These are phyloP conservation scores for Aspergillus biplanus DNA, from an alignment of 495 filamentous ascomycete species.

Conservation along the genomic window DNA sequence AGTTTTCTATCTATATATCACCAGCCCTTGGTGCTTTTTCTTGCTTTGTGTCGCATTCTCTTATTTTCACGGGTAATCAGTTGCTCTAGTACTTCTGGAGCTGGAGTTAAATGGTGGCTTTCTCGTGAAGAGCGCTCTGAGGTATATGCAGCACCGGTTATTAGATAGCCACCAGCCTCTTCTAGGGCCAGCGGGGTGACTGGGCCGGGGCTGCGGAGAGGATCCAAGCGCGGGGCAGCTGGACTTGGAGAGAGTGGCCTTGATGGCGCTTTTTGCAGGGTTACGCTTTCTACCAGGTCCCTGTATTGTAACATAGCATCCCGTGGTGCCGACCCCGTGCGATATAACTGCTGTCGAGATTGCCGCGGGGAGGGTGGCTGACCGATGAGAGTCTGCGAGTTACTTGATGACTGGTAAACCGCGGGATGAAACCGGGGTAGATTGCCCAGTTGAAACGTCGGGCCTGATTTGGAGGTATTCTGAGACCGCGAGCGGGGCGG, in stretches of 20 bases:
- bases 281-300: constrained; percentile 38
- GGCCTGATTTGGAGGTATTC: constrained; percentile 35
- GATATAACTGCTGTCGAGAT: constrained; percentile 38
- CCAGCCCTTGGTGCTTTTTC: constrained; percentile 39
- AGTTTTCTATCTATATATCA: constrained; percentile 23
- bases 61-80: constrained; percentile 47
- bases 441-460: constrained; percentile 45
- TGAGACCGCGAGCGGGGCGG: constrained; percentile 33
- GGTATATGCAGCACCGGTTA: constrained; percentile 37
- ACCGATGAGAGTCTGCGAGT: constrained; percentile 22
- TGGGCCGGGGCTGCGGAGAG: constrained; percentile 74
- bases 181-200: constrained; percentile 79
- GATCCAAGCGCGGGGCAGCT: constrained; percentile 66
- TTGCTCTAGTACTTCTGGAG: constrained; percentile 42
- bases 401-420: constrained; percentile 43
- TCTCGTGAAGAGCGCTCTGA: constrained; percentile 31
- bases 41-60: constrained; percentile 37
- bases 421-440: constrained; percentile 55
- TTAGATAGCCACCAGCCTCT: constrained; percentile 56
- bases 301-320: constrained; percentile 46
- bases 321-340: constrained; percentile 38
- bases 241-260: constrained; percentile 45
- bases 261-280: constrained; percentile 31
- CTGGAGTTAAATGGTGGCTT: constrained; percentile 23
- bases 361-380: constrained; percentile 40